phyloP scores from a whole-genome alignment of 2,329 filamentous ascomycete genomes.

The Neopestalotiopsis rosae region DNA sequence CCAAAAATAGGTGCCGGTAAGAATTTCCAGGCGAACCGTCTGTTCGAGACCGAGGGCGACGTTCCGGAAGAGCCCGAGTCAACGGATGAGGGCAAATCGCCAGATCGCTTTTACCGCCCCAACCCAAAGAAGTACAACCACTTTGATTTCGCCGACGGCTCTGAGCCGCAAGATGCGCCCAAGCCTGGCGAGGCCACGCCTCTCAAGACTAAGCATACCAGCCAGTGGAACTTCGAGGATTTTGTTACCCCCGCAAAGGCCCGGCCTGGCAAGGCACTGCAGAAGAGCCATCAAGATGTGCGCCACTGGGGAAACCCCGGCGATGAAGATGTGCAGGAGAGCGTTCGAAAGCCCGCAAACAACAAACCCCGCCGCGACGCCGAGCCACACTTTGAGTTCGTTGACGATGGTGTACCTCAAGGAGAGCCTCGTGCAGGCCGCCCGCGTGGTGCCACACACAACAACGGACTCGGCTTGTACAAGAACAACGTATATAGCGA shows the following conservation, averaged over 20 bases:
- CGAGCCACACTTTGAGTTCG: conserved; percentile 82
- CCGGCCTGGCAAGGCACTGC: conserved; percentile 61
- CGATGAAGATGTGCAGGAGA: conserved; percentile 61
- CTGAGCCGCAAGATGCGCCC: conserved; percentile 54
- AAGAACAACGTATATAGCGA: conserved; percentile 75
- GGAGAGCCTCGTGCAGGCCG: conserved; percentile 53
- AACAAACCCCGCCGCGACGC: conserved; percentile 78
- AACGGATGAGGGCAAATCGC: conserved; percentile 45
- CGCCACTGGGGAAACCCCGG: conserved; percentile 82
- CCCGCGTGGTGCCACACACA: conserved; percentile 63
- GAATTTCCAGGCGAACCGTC: conserved; percentile 60
- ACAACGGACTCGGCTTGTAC: conserved; percentile 75
- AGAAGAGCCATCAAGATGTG: conserved; percentile 64
- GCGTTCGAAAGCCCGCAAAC: conserved; percentile 62
- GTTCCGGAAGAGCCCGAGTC: conserved; percentile 44
- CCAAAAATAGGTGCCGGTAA: conserved; percentile 39
- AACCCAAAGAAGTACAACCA: conserved; percentile 84
- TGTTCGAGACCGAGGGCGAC: conserved; percentile 66
- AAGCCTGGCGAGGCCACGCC: conserved; percentile 46
- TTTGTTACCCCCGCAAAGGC: conserved; percentile 82
- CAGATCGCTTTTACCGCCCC: conserved; percentile 60
- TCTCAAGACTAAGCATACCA: conserved; percentile 67
- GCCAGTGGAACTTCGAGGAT: conserved; percentile 88
- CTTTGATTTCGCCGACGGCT: conserved; percentile 79
- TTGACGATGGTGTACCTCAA: conserved; percentile 72